phyloP scores from a whole-genome alignment of 768 basidiomycete genomes.

The Tulasnella sp. region DNA sequence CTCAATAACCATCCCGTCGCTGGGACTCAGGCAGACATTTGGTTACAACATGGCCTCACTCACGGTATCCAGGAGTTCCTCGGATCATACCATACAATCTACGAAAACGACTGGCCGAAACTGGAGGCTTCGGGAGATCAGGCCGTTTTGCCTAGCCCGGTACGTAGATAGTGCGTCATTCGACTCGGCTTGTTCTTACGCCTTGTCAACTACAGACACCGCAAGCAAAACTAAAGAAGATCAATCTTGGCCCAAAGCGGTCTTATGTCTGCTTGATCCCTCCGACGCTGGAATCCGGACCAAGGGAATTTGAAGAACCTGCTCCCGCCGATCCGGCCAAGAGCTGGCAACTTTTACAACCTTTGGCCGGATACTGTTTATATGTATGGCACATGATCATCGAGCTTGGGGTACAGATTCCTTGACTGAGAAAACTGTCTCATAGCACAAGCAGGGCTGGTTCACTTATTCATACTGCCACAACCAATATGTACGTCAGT shows the following conservation, averaged over 20 bases:
- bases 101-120: slow-evolving; percentile 33
- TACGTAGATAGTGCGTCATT: not conserved
- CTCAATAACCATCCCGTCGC: slow-evolving; percentile 65
- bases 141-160: slow-evolving; percentile 13
- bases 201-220: not conserved
- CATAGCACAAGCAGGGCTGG: slow-evolving; percentile 78
- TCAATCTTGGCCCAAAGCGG: slow-evolving; percentile 59
- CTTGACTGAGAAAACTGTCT: not conserved
- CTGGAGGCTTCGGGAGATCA: slow-evolving; percentile 45
- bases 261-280: slow-evolving; percentile 74
- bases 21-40: slow-evolving; percentile 59
- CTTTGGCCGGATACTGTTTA: slow-evolving; percentile 68
- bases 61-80: slow-evolving; percentile 74
- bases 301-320: slow-evolving; percentile 39
- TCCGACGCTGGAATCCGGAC: slow-evolving; percentile 36
- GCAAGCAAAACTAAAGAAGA: slow-evolving; percentile 42
- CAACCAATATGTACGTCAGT: slow-evolving; percentile 89
- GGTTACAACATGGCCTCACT: slow-evolving; percentile 58
- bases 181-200: not conserved
- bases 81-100: slow-evolving; percentile 35
- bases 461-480: slow-evolving; percentile 98
- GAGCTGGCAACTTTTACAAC: slow-evolving; percentile 74
- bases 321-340: slow-evolving; percentile 46
- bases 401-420: slow-evolving; percentile 14
- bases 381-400: slow-evolving; percentile 49